Percentiles rank a stretch among this genome's conserved stretches.
Evolutionary conservation across 1,139 yeast genomes (phyloP).

Genomic region (Blastobotrys serpentis): DNA sequence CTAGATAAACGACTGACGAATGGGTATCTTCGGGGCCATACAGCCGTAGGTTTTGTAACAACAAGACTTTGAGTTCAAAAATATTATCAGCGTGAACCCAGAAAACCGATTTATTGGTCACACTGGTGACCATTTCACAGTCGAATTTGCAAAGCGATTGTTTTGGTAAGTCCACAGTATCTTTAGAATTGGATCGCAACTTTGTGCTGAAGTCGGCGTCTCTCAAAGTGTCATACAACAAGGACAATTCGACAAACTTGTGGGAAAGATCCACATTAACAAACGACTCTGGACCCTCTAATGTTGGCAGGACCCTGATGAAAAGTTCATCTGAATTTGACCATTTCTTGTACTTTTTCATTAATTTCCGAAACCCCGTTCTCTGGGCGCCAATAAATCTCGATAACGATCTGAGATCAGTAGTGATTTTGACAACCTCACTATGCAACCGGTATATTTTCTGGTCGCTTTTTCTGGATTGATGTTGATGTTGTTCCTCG

Average conservation of each 20-base stretch:
- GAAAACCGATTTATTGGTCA: conserved; percentile 37
- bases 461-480: conserved; percentile 22
- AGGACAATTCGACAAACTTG: conserved; percentile 60
- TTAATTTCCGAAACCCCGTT: conserved; percentile 74
- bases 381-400: conserved; percentile 77
- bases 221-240: conserved; percentile 53
- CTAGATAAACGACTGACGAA: conserved; percentile 35
- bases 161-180: conserved; percentile 24
- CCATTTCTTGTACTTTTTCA: conserved; percentile 76
- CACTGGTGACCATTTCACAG: conserved; percentile 37
- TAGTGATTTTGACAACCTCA: conserved; percentile 48
- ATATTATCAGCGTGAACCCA: conserved; percentile 44
- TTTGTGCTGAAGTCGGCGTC: conserved; percentile 28
- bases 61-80: conserved; percentile 40
- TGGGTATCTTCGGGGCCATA: conserved; percentile 10
- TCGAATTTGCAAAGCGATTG: conserved; percentile 40
- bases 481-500: conserved; percentile 21
- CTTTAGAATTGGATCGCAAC: neutral
- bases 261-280: conserved; percentile 63
- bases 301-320: conserved; percentile 34
- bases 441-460: conserved; percentile 35
- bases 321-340: conserved; percentile 41
- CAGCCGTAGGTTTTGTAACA: conserved; percentile 36
- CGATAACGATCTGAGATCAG: conserved; percentile 65
- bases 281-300: conserved; percentile 52